Base-by-base conservation (phyloP, 225 moss, liverwort and hornwort genomes). In the Climacium dendroides region DNA sequence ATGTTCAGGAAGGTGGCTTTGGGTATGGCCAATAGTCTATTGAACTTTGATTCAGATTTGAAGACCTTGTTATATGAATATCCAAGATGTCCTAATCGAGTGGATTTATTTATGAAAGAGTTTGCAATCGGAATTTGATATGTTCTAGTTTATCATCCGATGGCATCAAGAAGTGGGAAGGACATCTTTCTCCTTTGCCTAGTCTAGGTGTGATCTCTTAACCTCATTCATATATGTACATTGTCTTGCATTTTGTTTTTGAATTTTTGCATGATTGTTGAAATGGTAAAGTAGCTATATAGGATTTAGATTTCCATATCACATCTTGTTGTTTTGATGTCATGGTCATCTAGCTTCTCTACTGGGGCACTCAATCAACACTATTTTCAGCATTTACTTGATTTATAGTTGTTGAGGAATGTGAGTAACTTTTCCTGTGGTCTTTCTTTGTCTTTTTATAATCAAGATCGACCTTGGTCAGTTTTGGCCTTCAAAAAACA, bases 71-170 rank as follows among this genome's bases (percentile, higher is more conserved):
- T 19, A 10, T 34, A 6, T 65, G 3, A 65, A 2, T 65, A 34
- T 5, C 1, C 0, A 9, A 19, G 29, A 60, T 28, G 28, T 7
- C 28, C 6, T 28, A 13, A 28, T 13, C 13, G 28, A 60, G 60
- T 12, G 13, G 13, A 13, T 6, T 60, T 28, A n/a, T n/a, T n/a
- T n/a, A 32, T 30, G 13, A 20, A 19, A 5, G 32, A 32, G 30
- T 29, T 9, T 29, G 8, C 1, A 0, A 11, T 13, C 48, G 1
- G 32, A 20, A 32, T 45, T 45, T 3, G 15, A 2, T 26, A 0
- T 25, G 3, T 25, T 66, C 6, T 1, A 39, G 14, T 71, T 43
- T 1, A 26, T 0, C 9, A 43, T 28, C 6, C 1, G 2, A 5
- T 10, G 26, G 15, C 14, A 4, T 43, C 8, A 0, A 5, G 28